These are phyloP conservation scores for Chrysanthemum makinoi DNA, from an alignment of 129 eudicot species.

Conservation along the genomic window DNA sequence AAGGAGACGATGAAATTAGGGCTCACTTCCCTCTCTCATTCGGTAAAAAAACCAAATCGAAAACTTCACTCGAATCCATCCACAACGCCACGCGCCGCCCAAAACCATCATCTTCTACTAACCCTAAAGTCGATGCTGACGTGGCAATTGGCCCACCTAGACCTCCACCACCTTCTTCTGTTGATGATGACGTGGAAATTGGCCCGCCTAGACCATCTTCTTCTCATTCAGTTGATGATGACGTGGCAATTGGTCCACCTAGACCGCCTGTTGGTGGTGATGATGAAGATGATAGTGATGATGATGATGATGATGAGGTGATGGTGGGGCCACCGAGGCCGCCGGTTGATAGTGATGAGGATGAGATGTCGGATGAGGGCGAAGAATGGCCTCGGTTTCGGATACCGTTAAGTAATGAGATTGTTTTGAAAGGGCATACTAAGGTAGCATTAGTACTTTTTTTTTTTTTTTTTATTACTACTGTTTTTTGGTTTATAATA, in stretches of 20 bases:
- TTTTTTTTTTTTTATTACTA: too few species aligned
- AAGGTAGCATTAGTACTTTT: conserved; percentile 44
- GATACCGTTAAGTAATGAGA: conserved; percentile 84
- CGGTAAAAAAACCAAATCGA: conserved; percentile 80
- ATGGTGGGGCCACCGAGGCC: conserved; percentile 68
- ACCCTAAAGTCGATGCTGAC: too few species aligned
- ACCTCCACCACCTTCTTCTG: conserved; percentile 34
- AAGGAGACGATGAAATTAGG: conserved; percentile 64
- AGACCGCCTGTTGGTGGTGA: conserved; percentile 41
- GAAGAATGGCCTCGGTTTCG: conserved; percentile 46
- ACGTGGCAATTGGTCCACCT: conserved; percentile 65
- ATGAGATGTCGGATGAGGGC: conserved; percentile 45
- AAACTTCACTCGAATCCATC: conserved; percentile 61
- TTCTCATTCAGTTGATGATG: conserved; percentile 32
- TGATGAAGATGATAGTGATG: conserved; percentile 20
- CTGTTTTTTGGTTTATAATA: too few species aligned
- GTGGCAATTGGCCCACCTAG: conserved; percentile 58
- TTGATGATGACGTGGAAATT: conserved; percentile 8
- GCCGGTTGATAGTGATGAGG: conserved; percentile 59
- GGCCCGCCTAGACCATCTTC: background rate
- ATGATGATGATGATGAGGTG: conserved; percentile 35
- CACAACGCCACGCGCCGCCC: conserved; percentile 91
- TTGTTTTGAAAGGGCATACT: conserved; percentile 88
- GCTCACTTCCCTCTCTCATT: conserved; percentile 68
- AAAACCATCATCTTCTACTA: conserved; percentile 25